These are phyloP conservation scores for Oryza brachyantha DNA, from an alignment of 176 grass and related monocot species.

Conservation along the genomic window DNA sequence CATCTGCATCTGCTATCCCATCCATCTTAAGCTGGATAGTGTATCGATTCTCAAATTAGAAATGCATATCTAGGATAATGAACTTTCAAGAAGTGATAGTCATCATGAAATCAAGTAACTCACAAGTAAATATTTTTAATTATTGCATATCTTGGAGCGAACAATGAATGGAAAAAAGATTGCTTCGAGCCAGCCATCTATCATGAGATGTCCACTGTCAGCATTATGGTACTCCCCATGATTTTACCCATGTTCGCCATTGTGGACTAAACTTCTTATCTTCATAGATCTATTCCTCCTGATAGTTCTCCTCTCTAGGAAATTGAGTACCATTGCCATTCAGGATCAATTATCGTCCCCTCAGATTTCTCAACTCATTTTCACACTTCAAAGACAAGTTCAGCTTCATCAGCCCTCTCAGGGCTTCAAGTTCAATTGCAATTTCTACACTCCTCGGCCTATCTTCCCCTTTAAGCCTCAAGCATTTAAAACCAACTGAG, in stretches of 20 bases:
- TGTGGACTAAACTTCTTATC: neutral
- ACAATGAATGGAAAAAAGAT: neutral
- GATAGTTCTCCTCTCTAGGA: neutral
- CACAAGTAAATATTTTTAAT: neutral
- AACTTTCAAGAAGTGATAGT: neutral
- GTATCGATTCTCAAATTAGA: neutral
- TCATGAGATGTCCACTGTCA: conserved; percentile 1
- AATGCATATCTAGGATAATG: neutral
- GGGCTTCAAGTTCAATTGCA: conserved; percentile 20
- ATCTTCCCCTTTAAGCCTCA: neutral
- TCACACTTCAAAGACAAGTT: conserved; percentile 15
- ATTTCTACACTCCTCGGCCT: conserved; percentile 27
- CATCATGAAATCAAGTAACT: too few relatives aligned
- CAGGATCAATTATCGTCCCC: neutral
- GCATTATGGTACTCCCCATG: neutral
- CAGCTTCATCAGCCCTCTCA: conserved; percentile 11
- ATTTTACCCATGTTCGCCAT: neutral
- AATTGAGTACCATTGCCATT: neutral
- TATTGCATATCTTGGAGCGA: neutral
- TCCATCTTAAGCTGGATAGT: neutral
- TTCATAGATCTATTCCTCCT: neutral
- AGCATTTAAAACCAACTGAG: conserved; percentile 11
- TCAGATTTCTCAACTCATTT: neutral
- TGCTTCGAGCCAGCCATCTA: neutral
- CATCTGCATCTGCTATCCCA: neutral